Base-by-base conservation (phyloP, 345 rosid genomes). In the Bruguiera gymnorhiza region DNA sequence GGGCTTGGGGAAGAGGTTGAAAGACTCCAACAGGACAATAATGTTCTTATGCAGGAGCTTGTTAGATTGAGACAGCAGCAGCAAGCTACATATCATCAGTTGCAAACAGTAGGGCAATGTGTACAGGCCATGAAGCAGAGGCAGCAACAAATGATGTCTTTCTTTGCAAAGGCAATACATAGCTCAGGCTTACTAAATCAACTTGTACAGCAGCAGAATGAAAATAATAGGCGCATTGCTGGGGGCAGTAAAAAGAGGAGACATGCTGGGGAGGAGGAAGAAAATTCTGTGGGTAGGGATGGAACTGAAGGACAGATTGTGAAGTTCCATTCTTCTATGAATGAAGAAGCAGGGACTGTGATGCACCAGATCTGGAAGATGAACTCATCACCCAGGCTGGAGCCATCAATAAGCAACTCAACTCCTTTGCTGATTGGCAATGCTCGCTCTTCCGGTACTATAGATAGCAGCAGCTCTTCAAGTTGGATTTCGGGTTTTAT, bases 111-210 rank as follows among this genome's bases (percentile, higher is more conserved):
- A 88, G 96, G 84, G 65, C 92, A 95, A 79, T 91, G 89, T 36
- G 89, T 92, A 63, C 97, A 90, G 63, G 97, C 86, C 60, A 95
- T 95, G 99, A 97, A 95, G 83, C 91, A 88, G 78, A 85, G 98
- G 51, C 99, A 92, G 75, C 99, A 95, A 66, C 97, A 95, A 74
- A 74, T 95, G 90, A 92, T 95, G 97, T 86, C 97, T 21, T 95
- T 95, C 82, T 85, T 95, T 62, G 97, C 97, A 9, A 95, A 90
- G 82, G 99, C 97, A 62, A 88, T 92, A 39, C 97, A 90, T 80
- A 90, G 88, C 75, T 97, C 97, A 51, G 93, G 89, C 73, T 95
- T 95, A 82, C 82, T 95, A 57, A 86, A 90, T 54, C 99, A 95
- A 72, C 87, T 95, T 85, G 92, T 95, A 51, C 98, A 90, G 83